These are phyloP conservation scores for Ogataea saltuana DNA, from an alignment of 805 yeast genomes.

Conservation along the genomic window DNA sequence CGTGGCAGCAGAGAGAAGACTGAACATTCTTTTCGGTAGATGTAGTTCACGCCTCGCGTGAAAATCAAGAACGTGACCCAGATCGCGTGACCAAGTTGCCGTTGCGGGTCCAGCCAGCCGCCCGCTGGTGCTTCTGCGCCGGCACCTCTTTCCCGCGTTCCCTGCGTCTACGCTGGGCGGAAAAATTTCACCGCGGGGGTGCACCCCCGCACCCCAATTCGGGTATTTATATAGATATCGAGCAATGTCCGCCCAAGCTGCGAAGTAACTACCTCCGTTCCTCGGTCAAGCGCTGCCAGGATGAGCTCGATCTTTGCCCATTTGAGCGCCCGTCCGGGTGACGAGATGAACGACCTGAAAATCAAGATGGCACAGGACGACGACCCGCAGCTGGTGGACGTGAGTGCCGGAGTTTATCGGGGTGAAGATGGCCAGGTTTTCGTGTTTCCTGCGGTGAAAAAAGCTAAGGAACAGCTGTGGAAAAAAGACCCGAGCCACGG, in stretches of 20 bases:
- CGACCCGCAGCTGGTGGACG: conserved; percentile 40
- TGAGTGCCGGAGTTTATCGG: conserved; percentile 48
- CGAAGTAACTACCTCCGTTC: no score
- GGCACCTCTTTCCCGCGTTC: no score
- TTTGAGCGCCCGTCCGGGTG: conserved; percentile 10
- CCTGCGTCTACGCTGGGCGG: neutral
- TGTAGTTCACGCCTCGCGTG: no score
- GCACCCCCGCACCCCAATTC: no score
- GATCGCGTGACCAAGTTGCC: no score
- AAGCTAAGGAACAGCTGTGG: conserved; percentile 38
- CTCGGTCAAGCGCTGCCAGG: no score
- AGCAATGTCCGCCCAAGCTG: neutral
- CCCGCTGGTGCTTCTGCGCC: no score
- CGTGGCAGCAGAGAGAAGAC: no score
- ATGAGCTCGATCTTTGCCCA: conserved; percentile 3
- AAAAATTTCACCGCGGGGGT: neutral
- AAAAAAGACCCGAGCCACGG: conserved; percentile 45
- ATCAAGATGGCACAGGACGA: conserved; percentile 28
- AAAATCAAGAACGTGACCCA: no score
- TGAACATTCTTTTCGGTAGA: no score
- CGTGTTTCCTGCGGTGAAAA: conserved; percentile 40
- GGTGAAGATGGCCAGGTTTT: conserved; percentile 40
- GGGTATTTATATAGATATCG: neutral
- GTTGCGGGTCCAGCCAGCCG: no score
- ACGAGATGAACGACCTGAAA: conserved; percentile 18